Conservation (phyloP, 202 grass and related monocot genomes). For the Brachypodium distachyon region DNA sequence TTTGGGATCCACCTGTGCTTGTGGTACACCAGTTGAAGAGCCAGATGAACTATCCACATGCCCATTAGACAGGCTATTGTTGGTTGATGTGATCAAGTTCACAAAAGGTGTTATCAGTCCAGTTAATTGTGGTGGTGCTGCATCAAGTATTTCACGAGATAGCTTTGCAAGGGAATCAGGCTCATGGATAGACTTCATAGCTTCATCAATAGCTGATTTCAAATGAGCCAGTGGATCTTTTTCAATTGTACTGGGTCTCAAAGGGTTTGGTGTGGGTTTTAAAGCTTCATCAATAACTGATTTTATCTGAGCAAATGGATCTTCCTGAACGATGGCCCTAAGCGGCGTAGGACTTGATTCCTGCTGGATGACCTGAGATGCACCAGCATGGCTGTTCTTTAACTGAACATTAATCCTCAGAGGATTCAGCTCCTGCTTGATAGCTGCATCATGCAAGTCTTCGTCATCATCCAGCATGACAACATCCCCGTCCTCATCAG, state of each 20-base stretch:
- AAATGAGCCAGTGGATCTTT: constrained; percentile 30
- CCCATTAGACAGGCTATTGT: constrained; percentile 3
- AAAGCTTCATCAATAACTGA: constrained; percentile 42
- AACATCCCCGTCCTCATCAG: constrained; percentile 68
- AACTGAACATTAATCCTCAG: constrained; percentile 68
- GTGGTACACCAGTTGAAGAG: constrained; percentile 11
- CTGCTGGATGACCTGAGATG: constrained; percentile 11
- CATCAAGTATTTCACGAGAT: constrained; percentile 52
- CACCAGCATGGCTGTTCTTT: constrained; percentile 14
- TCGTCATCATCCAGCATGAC: constrained; percentile 72
- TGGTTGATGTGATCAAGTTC: constrained; percentile 40
- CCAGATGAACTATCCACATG: constrained; percentile 34
- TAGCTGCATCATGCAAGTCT: constrained; percentile 64
- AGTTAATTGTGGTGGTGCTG: constrained; percentile 37
- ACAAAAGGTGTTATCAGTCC: constrained; percentile 46
- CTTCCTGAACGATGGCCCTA: constrained; percentile 1
- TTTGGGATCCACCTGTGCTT: constrained; percentile 14
- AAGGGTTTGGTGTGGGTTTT: constrained; percentile 31
- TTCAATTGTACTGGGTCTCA: constrained; percentile 22
- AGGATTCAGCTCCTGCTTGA: constrained; percentile 74
- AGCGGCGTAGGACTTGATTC: neutral
- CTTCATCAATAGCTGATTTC: constrained; percentile 51
- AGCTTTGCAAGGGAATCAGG: constrained; percentile 45
- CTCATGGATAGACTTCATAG: constrained; percentile 47
- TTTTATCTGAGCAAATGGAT: constrained; percentile 17